These are phyloP conservation scores for Cichorium intybus DNA, from an alignment of 140 eudicot genomes.

Conservation along the genomic window DNA sequence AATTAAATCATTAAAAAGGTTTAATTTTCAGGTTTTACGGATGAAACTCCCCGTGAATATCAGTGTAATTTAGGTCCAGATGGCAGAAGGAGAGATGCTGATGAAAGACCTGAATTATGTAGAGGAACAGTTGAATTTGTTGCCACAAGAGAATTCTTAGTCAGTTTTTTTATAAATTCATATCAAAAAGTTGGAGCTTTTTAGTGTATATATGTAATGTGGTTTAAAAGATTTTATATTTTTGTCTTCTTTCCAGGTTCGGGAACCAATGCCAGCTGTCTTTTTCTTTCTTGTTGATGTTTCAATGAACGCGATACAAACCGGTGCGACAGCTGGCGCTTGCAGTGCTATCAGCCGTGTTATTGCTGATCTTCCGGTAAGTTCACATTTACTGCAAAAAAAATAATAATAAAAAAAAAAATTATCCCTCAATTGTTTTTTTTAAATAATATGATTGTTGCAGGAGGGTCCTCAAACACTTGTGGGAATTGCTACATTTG, in stretches of 20 bases:
- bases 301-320: conserved; percentile 89
- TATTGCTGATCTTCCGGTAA: conserved; percentile 93
- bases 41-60: conserved; percentile 98
- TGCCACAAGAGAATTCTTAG: conserved; percentile 90
- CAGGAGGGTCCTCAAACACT: conserved; percentile 95
- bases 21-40: conserved; percentile 68
- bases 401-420: not conserved
- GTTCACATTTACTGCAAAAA: conserved; percentile 37
- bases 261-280: conserved; percentile 99
- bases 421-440: too few species aligned
- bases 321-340: conserved; percentile 99
- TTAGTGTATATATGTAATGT: not conserved
- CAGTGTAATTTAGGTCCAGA: conserved; percentile 97
- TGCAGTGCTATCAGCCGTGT: conserved; percentile 93
- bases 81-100: conserved; percentile 99
- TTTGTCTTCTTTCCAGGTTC: conserved; percentile 54
- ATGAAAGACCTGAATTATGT: conserved; percentile 97
- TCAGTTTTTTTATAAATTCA: conserved; percentile 20
- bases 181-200: not conserved
- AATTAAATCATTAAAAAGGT: too few species aligned
- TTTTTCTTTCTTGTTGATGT: conserved; percentile 95
- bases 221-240: too few species aligned
- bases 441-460: conserved; percentile 21
- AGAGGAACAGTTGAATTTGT: conserved; percentile 98
- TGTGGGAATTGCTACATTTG: conserved; percentile 98